These are phyloP conservation scores for Serendipita sp. DNA, from an alignment of 768 basidiomycete species.

Conservation along the genomic window DNA sequence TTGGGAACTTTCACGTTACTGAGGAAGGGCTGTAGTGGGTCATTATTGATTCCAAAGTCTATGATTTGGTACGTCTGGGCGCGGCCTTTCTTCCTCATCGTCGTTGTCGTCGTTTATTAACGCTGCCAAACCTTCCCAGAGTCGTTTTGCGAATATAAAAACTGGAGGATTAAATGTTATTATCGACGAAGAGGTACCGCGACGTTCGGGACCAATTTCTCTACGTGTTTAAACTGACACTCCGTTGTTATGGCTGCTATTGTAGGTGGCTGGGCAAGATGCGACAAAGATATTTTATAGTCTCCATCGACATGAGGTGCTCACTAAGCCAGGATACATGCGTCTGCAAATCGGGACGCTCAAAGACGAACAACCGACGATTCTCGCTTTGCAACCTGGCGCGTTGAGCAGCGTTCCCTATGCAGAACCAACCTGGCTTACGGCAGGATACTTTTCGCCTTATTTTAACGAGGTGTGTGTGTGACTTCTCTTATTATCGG, in stretches of 20 bases:
- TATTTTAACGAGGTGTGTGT: conserved; percentile 55
- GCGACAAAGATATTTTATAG: conserved; percentile 79
- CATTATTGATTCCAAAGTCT: conserved; percentile 70
- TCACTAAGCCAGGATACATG: conserved; percentile 55
- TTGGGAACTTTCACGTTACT: not conserved
- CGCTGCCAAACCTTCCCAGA: conserved; percentile 12
- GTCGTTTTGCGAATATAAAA: conserved; percentile 46
- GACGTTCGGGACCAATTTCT: conserved; percentile 10
- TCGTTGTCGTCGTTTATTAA: conserved; percentile 23
- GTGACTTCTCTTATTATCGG: not conserved
- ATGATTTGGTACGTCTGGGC: conserved; percentile 76
- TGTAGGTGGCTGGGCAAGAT: conserved; percentile 55
- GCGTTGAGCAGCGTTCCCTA: conserved; percentile 65
- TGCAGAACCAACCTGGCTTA: conserved; percentile 75
- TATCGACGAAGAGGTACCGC: conserved; percentile 34
- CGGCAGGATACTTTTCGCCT: conserved; percentile 50
- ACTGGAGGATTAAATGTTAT: conserved; percentile 68
- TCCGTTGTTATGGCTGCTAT: not conserved
- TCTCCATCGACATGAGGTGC: conserved; percentile 74
- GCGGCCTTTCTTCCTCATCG: conserved; percentile 52
- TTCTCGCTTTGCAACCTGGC: conserved; percentile 39
- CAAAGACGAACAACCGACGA: conserved; percentile 40
- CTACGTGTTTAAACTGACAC: not conserved
- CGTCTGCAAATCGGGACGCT: conserved; percentile 61
- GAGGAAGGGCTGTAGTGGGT: conserved; percentile 40